These are phyloP conservation scores for Endotrypanum monterogeii DNA, from an alignment of 208 protist species.

Conservation along the genomic window DNA sequence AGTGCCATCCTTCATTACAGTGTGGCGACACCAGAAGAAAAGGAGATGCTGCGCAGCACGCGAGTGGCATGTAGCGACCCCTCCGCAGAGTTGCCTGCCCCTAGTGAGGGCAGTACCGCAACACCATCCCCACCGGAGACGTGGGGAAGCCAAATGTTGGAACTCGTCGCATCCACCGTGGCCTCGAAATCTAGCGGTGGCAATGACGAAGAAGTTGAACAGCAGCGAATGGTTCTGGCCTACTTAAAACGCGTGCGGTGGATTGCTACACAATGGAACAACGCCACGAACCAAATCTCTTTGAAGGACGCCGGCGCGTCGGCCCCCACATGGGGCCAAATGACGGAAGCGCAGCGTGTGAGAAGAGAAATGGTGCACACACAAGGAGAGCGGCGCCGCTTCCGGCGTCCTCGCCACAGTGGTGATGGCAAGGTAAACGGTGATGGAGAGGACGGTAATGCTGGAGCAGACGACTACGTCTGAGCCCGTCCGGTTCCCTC, in stretches of 20 bases:
- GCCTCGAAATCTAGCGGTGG: not conserved
- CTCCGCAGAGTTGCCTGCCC: not conserved
- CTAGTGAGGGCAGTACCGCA: conserved; percentile 1
- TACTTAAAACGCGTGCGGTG: conserved; percentile 70
- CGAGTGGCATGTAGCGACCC: conserved; percentile 5
- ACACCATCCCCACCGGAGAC: not conserved
- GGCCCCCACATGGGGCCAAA: conserved; percentile 38
- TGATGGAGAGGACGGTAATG: conserved; percentile 18
- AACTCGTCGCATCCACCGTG: conserved; percentile 19
- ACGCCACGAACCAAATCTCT: conserved; percentile 8
- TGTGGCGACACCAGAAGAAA: conserved; percentile 19
- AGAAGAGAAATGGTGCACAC: conserved; percentile 54
- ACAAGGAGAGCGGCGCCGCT: conserved; percentile 44
- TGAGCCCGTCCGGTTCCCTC: not conserved
- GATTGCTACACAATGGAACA: conserved; percentile 50
- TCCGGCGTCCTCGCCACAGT: conserved; percentile 43
- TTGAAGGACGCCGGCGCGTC: conserved; percentile 16
- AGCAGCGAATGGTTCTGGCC: conserved; percentile 44
- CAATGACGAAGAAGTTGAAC: conserved; percentile 23
- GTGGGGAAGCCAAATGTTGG: conserved; percentile 31
- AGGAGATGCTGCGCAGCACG: conserved; percentile 16
- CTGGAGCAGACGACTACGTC: not conserved
- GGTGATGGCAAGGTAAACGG: not conserved
- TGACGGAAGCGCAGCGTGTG: conserved; percentile 52
- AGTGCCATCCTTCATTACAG: conserved; percentile 23